Percentiles rank a stretch among this genome's conserved stretches.
Conservation (phyloP, 345 rosid species). For the Corchorus capsularis region DNA sequence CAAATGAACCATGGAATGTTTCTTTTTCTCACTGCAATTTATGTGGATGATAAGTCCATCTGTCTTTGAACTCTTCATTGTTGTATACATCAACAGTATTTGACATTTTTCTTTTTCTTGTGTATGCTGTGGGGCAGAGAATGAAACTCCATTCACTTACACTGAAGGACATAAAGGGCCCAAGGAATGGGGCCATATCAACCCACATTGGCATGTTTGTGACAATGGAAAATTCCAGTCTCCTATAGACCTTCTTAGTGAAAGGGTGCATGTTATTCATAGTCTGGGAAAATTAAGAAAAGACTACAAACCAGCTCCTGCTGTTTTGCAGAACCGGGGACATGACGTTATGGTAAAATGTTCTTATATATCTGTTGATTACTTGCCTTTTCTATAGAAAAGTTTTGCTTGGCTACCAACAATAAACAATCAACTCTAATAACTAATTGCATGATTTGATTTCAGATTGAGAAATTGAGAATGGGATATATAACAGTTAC, state of each 20-base stretch:
- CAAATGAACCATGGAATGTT: neutral
- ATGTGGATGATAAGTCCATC: no score
- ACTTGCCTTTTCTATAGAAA: neutral
- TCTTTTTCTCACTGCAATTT: neutral
- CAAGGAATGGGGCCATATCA: constrained; percentile 41
- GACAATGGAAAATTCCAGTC: constrained; percentile 60
- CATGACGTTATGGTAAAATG: constrained; percentile 61
- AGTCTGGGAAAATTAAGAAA: constrained; percentile 39
- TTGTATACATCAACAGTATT: neutral
- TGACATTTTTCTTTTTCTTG: neutral
- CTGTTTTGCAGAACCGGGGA: constrained; percentile 57
- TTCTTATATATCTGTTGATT: no score
- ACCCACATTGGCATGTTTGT: constrained; percentile 58
- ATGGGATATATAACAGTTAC: neutral
- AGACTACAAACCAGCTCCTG: constrained; percentile 60
- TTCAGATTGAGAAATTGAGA: neutral
- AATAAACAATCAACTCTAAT: neutral
- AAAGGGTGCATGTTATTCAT: constrained; percentile 29
- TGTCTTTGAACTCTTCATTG: neutral
- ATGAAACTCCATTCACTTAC: constrained; percentile 13
- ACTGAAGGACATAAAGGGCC: constrained; percentile 11
- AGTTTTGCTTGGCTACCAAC: neutral
- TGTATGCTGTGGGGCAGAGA: neutral
- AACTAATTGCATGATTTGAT: neutral
- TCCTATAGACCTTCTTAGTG: constrained; percentile 52